These are phyloP conservation scores for Catharanthus roseus DNA, from an alignment of 257 asterid species.

Conservation along the genomic window DNA sequence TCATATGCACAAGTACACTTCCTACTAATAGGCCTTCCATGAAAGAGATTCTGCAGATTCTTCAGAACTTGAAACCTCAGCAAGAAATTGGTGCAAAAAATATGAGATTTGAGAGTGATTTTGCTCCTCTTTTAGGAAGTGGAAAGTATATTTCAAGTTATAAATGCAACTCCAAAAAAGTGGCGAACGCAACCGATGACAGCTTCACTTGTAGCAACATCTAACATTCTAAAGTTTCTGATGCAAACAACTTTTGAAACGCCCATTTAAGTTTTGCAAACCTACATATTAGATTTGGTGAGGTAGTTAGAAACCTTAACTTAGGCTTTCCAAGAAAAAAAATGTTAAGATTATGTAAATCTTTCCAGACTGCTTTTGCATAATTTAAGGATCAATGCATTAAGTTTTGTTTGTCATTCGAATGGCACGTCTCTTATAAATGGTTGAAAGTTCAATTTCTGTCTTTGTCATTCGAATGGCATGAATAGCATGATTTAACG, in stretches of 20 bases:
- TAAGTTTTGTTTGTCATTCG: too few species aligned
- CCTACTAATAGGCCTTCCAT: slow-evolving; percentile 71
- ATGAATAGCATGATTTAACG: too few species aligned
- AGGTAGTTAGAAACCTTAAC: not conserved
- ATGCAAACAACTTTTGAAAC: not conserved
- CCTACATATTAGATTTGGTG: not conserved
- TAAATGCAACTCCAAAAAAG: slow-evolving; percentile 44
- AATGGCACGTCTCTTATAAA: too few species aligned
- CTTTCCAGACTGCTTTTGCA: too few species aligned
- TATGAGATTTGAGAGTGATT: slow-evolving; percentile 36
- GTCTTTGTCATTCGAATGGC: too few species aligned
- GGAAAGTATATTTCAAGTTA: slow-evolving; percentile 57
- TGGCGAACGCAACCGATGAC: slow-evolving; percentile 31
- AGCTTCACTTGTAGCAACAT: slow-evolving; percentile 34
- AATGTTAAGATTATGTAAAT: not conserved
- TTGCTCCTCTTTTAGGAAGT: slow-evolving; percentile 54
- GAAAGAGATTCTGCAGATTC: slow-evolving; percentile 64
- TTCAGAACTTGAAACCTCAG: slow-evolving; percentile 28
- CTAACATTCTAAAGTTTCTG: slow-evolving; percentile 4
- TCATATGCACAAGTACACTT: slow-evolving; percentile 54
- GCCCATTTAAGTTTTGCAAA: not conserved
- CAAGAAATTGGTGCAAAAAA: slow-evolving; percentile 27
- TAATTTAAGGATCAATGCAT: too few species aligned
- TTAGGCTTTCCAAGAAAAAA: not conserved
- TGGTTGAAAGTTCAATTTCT: too few species aligned